phyloP scores from a whole-genome alignment of 1,139 yeast species.

The Sugiyamaella pinicola region DNA sequence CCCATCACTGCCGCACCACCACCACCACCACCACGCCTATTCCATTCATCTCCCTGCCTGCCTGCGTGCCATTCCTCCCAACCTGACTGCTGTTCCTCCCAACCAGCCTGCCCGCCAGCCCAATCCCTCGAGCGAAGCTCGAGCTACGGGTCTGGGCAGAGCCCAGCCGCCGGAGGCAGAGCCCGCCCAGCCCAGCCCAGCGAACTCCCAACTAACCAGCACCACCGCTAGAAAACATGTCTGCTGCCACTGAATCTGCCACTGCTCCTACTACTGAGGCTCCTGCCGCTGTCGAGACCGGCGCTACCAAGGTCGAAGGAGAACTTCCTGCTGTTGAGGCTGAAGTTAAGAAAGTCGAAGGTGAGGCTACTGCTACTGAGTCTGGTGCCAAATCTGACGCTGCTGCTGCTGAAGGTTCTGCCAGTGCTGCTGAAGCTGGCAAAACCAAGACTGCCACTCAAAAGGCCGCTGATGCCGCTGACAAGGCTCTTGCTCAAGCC shows the following conservation, averaged over 20 bases:
- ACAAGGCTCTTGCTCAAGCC: slow-evolving; percentile 25
- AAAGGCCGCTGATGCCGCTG: slow-evolving; percentile 30
- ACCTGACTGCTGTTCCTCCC: background rate
- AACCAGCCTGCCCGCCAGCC: background rate
- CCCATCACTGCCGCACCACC: background rate
- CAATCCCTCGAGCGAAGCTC: background rate
- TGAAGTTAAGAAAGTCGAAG: slow-evolving; percentile 26
- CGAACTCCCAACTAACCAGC: slow-evolving; percentile 1
- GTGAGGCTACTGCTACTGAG: slow-evolving; percentile 25
- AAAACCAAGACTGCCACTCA: slow-evolving; percentile 24
- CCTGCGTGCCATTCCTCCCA: background rate
- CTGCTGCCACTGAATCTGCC: slow-evolving; percentile 20
- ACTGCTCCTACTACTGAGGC: slow-evolving; percentile 23
- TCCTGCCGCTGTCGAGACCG: slow-evolving; percentile 24
- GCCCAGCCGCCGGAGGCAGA: background rate
- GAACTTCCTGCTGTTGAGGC: slow-evolving; percentile 23
- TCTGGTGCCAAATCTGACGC: slow-evolving; percentile 23
- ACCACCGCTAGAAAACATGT: slow-evolving; percentile 7
- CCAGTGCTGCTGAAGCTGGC: slow-evolving; percentile 8
- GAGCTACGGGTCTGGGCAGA: background rate
- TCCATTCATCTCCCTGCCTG: background rate
- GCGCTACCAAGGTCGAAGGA: slow-evolving; percentile 21
- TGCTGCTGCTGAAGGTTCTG: slow-evolving; percentile 23
- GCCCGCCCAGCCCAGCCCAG: background rate
- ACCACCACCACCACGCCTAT: background rate